A percentile compares a stretch with the other conserved stretches of the same genome.
Conservation (phyloP, 495 filamentous ascomycete genomes). For the Cetradonia linearis region DNA sequence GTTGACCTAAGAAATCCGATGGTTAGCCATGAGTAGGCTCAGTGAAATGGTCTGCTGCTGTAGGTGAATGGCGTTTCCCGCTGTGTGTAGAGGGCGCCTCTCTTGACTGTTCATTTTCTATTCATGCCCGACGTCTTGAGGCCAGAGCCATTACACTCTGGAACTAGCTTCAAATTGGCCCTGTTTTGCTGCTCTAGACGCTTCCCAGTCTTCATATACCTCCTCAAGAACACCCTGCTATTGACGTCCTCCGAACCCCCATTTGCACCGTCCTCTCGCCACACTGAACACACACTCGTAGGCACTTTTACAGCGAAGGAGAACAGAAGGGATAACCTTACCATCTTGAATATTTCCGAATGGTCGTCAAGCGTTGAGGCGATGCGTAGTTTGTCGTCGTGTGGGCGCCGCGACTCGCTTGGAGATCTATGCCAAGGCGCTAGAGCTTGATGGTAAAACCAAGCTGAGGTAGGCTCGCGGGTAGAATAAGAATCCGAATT, state of each 20-base stretch:
- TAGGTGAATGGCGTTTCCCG: background rate
- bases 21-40: conserved; percentile 14
- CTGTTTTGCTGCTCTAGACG: too few relatives aligned
- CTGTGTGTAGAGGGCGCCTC: background rate
- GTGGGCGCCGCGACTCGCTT: conserved; percentile 12
- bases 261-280: background rate
- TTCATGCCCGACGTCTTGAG: background rate
- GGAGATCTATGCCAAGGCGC: conserved; percentile 5
- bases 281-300: background rate
- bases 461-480: too few relatives aligned
- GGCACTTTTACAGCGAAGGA: background rate
- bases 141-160: too few relatives aligned
- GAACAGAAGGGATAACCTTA: conserved; percentile 31
- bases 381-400: conserved; percentile 16
- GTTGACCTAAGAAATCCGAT: conserved; percentile 19
- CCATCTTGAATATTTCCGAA: conserved; percentile 48
- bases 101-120: background rate
- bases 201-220: background rate
- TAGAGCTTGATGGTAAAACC: background rate
- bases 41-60: background rate
- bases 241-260: background rate
- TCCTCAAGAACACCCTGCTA: background rate
- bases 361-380: conserved; percentile 1
- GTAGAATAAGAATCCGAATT: too few relatives aligned
- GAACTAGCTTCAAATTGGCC: background rate